These are phyloP conservation scores for Gracilaria domingensis DNA, from an alignment of 23 red algal species.

Conservation along the genomic window DNA sequence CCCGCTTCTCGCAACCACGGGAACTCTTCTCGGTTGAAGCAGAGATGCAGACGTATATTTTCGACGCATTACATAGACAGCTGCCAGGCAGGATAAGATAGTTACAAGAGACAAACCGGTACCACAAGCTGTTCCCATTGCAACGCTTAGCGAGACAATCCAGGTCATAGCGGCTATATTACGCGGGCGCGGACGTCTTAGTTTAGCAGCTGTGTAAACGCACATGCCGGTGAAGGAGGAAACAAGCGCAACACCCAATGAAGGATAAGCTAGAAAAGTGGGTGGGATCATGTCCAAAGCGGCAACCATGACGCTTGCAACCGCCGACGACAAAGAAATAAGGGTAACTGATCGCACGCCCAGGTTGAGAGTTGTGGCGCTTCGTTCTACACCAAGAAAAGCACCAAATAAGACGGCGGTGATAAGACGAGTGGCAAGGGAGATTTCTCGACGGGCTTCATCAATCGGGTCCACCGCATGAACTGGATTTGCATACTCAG, in stretches of 20 bases:
- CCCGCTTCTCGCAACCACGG: neutral
- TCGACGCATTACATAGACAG: slow-evolving; percentile 47
- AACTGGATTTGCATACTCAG: neutral
- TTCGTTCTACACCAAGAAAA: slow-evolving; percentile 51
- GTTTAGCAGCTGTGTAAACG: slow-evolving; percentile 3
- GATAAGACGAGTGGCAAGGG: slow-evolving; percentile 58
- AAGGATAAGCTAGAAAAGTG: neutral
- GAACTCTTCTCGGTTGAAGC: neutral
- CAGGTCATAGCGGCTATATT: slow-evolving; percentile 10
- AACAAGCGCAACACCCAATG: neutral
- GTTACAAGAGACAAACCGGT: slow-evolving; percentile 36
- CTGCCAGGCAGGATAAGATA: slow-evolving; percentile 22
- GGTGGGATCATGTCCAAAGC: neutral
- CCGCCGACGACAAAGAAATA: slow-evolving; percentile 36
- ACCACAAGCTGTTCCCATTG: slow-evolving; percentile 64
- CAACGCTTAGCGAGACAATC: slow-evolving; percentile 20
- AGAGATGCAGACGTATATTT: neutral
- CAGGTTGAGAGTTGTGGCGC: slow-evolving; percentile 63
- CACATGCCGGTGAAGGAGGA: neutral
- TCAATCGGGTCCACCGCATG: neutral
- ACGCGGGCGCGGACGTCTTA: neutral
- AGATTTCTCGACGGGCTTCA: slow-evolving; percentile 44
- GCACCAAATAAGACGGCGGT: slow-evolving; percentile 48
- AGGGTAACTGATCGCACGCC: slow-evolving; percentile 63
- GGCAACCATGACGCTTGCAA: slow-evolving; percentile 19